phyloP scores from a whole-genome alignment of 805 yeast genomes.

The Wickerhamomyces queroliae region DNA sequence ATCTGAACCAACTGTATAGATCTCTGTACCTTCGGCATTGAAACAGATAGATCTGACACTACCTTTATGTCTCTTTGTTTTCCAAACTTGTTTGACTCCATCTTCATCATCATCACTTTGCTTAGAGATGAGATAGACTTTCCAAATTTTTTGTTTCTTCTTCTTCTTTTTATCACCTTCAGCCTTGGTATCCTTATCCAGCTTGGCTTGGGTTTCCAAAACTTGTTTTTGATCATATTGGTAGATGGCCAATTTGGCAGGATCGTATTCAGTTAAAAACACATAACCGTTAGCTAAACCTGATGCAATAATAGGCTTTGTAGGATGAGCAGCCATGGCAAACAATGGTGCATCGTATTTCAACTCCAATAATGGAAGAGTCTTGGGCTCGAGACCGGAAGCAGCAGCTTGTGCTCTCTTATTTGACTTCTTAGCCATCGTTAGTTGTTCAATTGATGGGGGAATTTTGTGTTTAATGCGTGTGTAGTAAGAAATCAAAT shows the following conservation, averaged over 20 bases:
- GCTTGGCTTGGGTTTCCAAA: constrained; percentile 23
- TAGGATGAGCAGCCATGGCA: constrained; percentile 73
- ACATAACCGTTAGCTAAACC: constrained; percentile 86
- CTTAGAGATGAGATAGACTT: constrained; percentile 21
- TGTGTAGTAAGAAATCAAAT: too few relatives aligned
- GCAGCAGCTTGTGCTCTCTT: constrained; percentile 12
- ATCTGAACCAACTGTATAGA: constrained; percentile 78
- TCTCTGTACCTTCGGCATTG: constrained; percentile 40
- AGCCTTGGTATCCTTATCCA: constrained; percentile 5
- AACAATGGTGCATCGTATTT: constrained; percentile 61
- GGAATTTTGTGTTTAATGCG: too few relatives aligned
- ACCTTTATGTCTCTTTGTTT: constrained; percentile 85
- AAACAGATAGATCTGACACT: constrained; percentile 73
- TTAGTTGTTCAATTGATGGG: too few relatives aligned
- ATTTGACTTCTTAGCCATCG: constrained; percentile 11
- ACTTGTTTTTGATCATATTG: constrained; percentile 20
- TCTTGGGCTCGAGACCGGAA: constrained; percentile 14
- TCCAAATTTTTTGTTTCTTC: constrained; percentile 42
- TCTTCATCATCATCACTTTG: constrained; percentile 19
- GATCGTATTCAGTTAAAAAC: constrained; percentile 53
- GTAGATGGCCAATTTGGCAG: constrained; percentile 34
- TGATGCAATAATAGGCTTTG: constrained; percentile 50
- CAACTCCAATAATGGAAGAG: constrained; percentile 29
- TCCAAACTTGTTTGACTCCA: constrained; percentile 50
- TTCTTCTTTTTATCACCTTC: constrained; percentile 15